Evolutionary conservation across 1,284 basidiomycete genomes (phyloP).

Genomic region (Sporisorium reilianum): DNA sequence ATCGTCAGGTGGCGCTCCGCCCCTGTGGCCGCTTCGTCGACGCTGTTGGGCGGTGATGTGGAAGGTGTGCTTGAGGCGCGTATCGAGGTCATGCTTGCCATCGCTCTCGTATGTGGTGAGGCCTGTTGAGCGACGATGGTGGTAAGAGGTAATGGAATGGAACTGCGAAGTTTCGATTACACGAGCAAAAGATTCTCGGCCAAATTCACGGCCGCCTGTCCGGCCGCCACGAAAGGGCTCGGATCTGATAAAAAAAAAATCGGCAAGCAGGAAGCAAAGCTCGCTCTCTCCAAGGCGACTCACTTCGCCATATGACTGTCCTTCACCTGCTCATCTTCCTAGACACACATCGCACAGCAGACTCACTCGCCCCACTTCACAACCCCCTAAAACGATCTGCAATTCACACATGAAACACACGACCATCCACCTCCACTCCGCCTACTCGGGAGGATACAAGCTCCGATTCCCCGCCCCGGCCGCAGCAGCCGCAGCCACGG

Average conservation of each 20-base stretch:
- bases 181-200: constrained; percentile 13
- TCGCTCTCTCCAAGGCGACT: too few species aligned
- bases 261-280: neutral
- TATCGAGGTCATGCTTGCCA: constrained; percentile 11
- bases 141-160: neutral
- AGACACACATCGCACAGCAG: neutral
- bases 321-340: too few species aligned
- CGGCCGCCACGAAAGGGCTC: neutral
- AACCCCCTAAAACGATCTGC: neutral
- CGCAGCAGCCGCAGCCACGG: constrained; percentile 28
- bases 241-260: constrained; percentile 34
- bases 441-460: constrained; percentile 27
- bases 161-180: neutral
- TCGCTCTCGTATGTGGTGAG: too few species aligned
- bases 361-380: neutral
- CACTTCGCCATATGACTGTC: too few species aligned
- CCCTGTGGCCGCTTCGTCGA: too few species aligned
- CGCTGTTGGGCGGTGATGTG: neutral
- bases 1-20: constrained; percentile 48
- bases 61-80: constrained; percentile 17
- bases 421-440: neutral
- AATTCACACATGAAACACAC: neutral
- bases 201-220: constrained; percentile 22
- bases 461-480: constrained; percentile 27
- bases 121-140: neutral